Percentiles rank a stretch among this genome's conserved stretches.
These are phyloP conservation scores for Chlorociboria aeruginascens DNA, from an alignment of 495 filamentous ascomycete species.

Conservation along the genomic window DNA sequence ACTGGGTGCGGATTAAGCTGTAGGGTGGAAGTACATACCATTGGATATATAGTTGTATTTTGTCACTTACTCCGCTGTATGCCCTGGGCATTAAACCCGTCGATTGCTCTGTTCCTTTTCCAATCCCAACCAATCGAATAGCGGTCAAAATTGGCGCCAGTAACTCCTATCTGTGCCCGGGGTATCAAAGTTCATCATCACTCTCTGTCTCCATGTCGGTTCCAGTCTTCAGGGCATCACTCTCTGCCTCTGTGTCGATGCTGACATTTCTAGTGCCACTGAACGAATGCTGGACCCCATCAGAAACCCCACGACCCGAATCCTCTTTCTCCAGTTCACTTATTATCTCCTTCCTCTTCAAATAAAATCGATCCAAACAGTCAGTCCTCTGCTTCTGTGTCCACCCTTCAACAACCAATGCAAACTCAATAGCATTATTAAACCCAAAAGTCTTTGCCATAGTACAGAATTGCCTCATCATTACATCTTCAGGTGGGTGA, in stretches of 20 bases:
- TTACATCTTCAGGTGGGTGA: constrained; percentile 63
- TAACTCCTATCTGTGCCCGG: not conserved
- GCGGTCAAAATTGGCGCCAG: too few species aligned
- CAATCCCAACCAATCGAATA: too few species aligned
- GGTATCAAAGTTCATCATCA: constrained; percentile 19
- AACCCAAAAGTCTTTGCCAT: constrained; percentile 80
- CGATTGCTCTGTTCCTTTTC: too few species aligned
- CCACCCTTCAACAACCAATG: constrained; percentile 86
- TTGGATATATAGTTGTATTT: too few species aligned
- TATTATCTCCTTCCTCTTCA: constrained; percentile 28
- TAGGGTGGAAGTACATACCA: too few species aligned
- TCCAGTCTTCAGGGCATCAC: not conserved
- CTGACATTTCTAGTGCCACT: not conserved
- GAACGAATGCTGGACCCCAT: not conserved
- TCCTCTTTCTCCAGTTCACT: constrained; percentile 10
- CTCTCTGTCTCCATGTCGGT: constrained; percentile 10
- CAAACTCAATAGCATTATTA: constrained; percentile 70
- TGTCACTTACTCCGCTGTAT: too few species aligned
- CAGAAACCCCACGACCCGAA: not conserved
- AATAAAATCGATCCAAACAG: constrained; percentile 76
- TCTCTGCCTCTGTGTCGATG: not conserved
- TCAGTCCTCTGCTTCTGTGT: constrained; percentile 73
- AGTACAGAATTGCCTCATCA: constrained; percentile 74
- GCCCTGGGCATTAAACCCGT: too few species aligned
- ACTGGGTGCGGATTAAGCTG: not conserved